These are phyloP conservation scores for Nemania serpens DNA, from an alignment of 2,329 filamentous ascomycete genomes.

Conservation along the genomic window DNA sequence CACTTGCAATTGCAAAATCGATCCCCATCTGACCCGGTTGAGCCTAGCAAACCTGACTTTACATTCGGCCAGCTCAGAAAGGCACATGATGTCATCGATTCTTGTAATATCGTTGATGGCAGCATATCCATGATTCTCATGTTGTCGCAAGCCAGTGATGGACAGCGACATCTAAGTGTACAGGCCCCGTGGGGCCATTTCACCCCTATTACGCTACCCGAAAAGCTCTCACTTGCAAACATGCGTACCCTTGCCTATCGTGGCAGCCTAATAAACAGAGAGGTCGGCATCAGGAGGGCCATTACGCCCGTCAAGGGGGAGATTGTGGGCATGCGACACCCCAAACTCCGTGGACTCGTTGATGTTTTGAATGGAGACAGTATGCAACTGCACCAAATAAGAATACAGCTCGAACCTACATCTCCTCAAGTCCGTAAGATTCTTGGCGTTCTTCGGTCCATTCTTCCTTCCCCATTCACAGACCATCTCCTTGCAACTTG, in stretches of 20 bases:
- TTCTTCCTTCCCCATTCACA: constrained; percentile 62
- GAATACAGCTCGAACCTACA: constrained; percentile 68
- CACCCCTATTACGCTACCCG: constrained; percentile 67
- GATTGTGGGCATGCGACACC: constrained; percentile 60
- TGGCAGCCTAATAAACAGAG: constrained; percentile 57
- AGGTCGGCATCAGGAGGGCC: constrained; percentile 53
- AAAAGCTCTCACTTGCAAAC: constrained; percentile 61
- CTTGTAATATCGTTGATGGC: constrained; percentile 72
- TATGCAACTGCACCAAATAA: constrained; percentile 66
- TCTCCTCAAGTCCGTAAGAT: constrained; percentile 65
- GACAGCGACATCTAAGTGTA: constrained; percentile 68
- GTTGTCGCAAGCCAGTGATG: constrained; percentile 67
- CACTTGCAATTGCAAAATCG: constrained; percentile 50
- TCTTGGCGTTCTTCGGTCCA: constrained; percentile 65
- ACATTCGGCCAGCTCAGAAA: constrained; percentile 58
- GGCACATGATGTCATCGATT: constrained; percentile 72
- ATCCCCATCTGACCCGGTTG: constrained; percentile 25
- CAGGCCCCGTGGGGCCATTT: constrained; percentile 77
- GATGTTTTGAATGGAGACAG: constrained; percentile 68
- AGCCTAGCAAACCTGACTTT: constrained; percentile 49
- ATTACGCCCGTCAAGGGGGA: constrained; percentile 53
- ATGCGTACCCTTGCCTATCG: constrained; percentile 62
- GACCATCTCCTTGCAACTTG: constrained; percentile 70
- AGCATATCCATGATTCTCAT: constrained; percentile 71
- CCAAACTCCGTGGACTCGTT: constrained; percentile 63